phyloP scores from a whole-genome alignment of 2,329 filamentous ascomycete genomes.

The Esteya vermicola region DNA sequence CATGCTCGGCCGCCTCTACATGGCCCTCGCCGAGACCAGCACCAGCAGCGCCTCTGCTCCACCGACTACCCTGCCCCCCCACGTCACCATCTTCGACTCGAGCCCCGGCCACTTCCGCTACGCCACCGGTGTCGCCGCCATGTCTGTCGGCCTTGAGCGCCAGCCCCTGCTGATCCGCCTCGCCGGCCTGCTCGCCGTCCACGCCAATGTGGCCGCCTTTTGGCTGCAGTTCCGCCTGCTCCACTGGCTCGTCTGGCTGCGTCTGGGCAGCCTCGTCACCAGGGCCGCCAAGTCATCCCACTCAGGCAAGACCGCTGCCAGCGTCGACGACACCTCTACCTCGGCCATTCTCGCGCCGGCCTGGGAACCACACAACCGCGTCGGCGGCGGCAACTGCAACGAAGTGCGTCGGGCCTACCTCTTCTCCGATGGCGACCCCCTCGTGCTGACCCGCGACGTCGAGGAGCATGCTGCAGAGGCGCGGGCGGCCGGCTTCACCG shows the following conservation, averaged over 20 bases:
- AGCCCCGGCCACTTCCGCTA: conserved; percentile 30
- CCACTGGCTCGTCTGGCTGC: no score
- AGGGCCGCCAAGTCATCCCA: background rate
- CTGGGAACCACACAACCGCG: conserved; percentile 21
- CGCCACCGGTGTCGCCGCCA: conserved; percentile 6
- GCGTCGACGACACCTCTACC: conserved; percentile 1
- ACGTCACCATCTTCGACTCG: conserved; percentile 32
- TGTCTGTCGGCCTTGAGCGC: conserved; percentile 1
- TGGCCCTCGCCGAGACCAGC: conserved; percentile 11
- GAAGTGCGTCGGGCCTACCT: conserved; percentile 36
- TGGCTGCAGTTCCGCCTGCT: conserved; percentile 15
- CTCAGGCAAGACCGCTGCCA: background rate
- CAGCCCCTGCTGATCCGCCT: conserved; percentile 11
- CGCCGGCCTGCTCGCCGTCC: conserved; percentile 11
- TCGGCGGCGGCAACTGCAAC: conserved; percentile 14
- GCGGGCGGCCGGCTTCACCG: conserved; percentile 21
- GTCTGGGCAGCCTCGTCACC: background rate
- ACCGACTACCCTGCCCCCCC: conserved; percentile 20
- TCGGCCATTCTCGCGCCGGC: no score
- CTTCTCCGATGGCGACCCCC: conserved; percentile 31
- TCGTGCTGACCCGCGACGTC: conserved; percentile 31
- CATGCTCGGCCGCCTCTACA: conserved; percentile 24
- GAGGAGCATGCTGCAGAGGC: conserved; percentile 32
- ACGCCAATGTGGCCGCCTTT: conserved; percentile 15
- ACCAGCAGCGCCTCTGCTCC: no score